These are phyloP conservation scores for Anisodus acutangulus DNA, from an alignment of 257 asterid species.

Conservation along the genomic window DNA sequence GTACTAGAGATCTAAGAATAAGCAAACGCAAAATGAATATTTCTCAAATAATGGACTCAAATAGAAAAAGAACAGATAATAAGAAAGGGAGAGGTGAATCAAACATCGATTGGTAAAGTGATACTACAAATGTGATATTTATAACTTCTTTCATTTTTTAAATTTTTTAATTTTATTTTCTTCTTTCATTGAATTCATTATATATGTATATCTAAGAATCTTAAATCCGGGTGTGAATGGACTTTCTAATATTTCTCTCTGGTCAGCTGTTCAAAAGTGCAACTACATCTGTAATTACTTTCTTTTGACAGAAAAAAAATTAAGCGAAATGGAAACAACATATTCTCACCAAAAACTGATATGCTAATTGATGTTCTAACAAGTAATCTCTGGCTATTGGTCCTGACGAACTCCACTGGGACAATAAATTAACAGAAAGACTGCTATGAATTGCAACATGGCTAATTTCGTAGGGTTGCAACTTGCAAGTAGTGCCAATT, in stretches of 20 bases:
- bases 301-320: neutral
- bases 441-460: neutral
- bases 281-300: constrained; percentile 1
- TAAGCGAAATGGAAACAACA: neutral
- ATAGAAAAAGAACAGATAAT: constrained; percentile 6
- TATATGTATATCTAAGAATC: neutral
- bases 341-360: neutral
- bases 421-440: neutral
- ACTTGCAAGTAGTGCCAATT: neutral
- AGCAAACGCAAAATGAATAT: neutral
- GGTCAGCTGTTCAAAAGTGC: neutral
- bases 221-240: neutral
- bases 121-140: neutral
- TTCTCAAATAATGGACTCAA: neutral
- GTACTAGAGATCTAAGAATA: too few relatives aligned
- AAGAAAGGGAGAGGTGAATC: neutral
- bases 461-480: neutral
- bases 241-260: constrained; percentile 13
- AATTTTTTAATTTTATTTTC: neutral
- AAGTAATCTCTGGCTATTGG: constrained; percentile 17
- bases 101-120: neutral
- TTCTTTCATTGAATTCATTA: constrained; percentile 4
- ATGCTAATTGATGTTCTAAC: constrained; percentile 19
- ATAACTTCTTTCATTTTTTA: neutral
- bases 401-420: neutral